Evolutionary conservation across 495 filamentous ascomycete species (phyloP), one percentile per base, ranked within the genome.

Genomic region (Lophium mytilinum): DNA sequence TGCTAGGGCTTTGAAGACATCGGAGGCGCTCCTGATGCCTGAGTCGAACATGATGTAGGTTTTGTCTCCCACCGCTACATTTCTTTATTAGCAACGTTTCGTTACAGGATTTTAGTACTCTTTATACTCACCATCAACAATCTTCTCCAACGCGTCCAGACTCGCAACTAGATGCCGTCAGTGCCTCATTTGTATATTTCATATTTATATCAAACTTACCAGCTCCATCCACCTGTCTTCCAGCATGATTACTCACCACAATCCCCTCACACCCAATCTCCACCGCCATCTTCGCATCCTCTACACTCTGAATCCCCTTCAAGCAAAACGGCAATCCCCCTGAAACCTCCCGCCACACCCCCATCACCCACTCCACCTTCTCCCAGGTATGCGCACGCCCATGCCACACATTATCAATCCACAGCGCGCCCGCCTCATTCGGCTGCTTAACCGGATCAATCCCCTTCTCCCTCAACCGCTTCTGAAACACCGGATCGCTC

Each of bases 401-500:
- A 63, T 85, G 82, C 81, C 82, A 85, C 33, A 86, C 75, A 53
- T 76, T 78, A 61, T 84, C 82, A 52, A 86, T 84, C 81, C 83
- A 86, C 54, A 78, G 73, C 1, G 78, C 73, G 7, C 76, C 75
- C 1, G 78, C 78, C 41, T 73, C 76, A 17, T 80, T 75, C 0
- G 72, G 69, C 52, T 80, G 66, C 15, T 62, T 75, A 39, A 73
- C 62, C 6, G 76, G 71, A 65, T 85, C 79, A 49, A 83, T 81
- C 1, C 78, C 76, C 5, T 59, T 70, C 24, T 77, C 78, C 15
- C 58, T 62, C 30, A 80, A 68, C 4, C 78, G 69, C 51, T 74
- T 74, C 61, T 73, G 71, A 57, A 85, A 85, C 0, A 81, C 80
- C 0, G 80, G 78, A 55, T 86, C 83, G 4, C 64, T 57, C 0